Base-by-base conservation (phyloP, 495 filamentous ascomycete species). In the Neurospora cerealis region DNA sequence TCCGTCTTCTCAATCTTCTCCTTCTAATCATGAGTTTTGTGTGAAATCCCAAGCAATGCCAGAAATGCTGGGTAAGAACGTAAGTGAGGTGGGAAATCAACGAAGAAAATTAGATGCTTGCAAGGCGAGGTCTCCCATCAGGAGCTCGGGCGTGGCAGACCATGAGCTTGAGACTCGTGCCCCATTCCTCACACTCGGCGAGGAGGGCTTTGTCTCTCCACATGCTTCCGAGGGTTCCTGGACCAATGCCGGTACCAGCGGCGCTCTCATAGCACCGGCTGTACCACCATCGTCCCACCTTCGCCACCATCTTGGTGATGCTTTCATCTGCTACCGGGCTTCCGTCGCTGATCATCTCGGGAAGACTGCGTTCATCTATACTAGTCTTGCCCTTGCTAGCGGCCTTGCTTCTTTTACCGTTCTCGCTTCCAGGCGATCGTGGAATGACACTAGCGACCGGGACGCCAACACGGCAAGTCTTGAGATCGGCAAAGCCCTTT, bases 241-340 rank as follows among this genome's bases (percentile, higher is more conserved):
- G 40, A 36, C 87, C 84, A 2, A 86, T 83, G 34, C 87, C 81
- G 19, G 91, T 84, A 9, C 87, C 84, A 28, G 87, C 87, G 8
- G 81, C 79, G 66, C 81, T 86, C 83, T 98, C 96, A 80, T 98
- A 98, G 85, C 94, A 97, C 70, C 91, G 87, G 5, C 88, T 91
- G 81, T 97, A 98, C 96, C 96, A 98, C 94, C 94, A 99, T 46
- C 96, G 86, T 19, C 96, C 96, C 9, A 99, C 95, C 74, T 89
- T 91, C 24, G 94, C 90, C 24, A 98, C 94, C 85, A 97, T 96
- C 78, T 93, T 94, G 5, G 93, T 92, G 77, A 98, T 96, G 71
- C 88, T 90, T 76, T 93, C 91, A 78, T 96, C 93, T 38, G 84
- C 88, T 7, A 89, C 87, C 24, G 85, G 84, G 4, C 88, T 84